Conservation (phyloP, 345 rosid genomes). For the Corymbia maculata region DNA sequence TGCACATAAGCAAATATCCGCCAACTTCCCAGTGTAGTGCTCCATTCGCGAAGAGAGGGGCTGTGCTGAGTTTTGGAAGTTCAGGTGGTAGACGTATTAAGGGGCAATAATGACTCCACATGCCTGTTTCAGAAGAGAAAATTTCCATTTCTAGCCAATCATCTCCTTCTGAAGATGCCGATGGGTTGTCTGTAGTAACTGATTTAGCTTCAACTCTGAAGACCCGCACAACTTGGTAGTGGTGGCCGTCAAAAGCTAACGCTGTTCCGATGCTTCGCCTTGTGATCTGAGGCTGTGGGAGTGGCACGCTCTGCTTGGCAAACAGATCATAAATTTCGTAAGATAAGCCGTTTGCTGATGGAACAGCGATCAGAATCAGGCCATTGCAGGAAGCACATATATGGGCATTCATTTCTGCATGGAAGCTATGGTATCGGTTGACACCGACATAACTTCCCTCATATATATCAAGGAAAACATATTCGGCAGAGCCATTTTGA, state of each 20-base stretch:
- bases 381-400: conserved; percentile 9
- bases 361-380: conserved; percentile 4
- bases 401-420: neutral
- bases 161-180: neutral
- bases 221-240: conserved; percentile 8
- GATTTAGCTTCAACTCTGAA: neutral
- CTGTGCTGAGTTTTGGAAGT: conserved; percentile 2
- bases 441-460: neutral
- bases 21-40: conserved; percentile 11
- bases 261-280: conserved; percentile 5
- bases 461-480: neutral
- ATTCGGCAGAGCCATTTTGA: conserved; percentile 11
- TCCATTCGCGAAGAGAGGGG: conserved; percentile 7
- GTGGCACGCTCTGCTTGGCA: neutral
- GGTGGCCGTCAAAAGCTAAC: conserved; percentile 8
- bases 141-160: conserved; percentile 6
- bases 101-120: neutral
- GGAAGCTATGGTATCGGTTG: neutral
- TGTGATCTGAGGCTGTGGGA: conserved; percentile 12
- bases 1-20: conserved; percentile 3
- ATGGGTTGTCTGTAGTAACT: neutral
- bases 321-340: neutral
- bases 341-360: neutral
- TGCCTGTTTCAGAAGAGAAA: conserved; percentile 6
- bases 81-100: conserved; percentile 1